Conservation (phyloP, 345 rosid genomes). For the Acer yangbiense region DNA sequence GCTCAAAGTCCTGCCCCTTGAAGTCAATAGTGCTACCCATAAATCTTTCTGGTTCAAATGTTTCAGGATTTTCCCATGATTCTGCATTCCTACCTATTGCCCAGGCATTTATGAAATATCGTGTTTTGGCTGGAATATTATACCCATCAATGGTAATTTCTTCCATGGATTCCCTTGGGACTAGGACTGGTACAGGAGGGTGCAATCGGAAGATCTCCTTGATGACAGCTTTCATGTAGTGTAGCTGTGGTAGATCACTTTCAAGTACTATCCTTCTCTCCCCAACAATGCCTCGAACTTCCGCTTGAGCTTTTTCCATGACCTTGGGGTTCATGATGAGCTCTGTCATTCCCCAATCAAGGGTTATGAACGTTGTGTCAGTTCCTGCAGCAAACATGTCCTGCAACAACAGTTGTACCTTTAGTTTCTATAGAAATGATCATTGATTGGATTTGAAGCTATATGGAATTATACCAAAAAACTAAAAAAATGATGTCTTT, state of each 20-base stretch:
- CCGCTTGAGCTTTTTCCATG: constrained; percentile 43
- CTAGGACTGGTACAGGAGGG: constrained; percentile 53
- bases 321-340: constrained; percentile 37
- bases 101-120: constrained; percentile 38
- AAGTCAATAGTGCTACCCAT: constrained; percentile 42
- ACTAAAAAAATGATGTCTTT: background rate
- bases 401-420: constrained; percentile 22
- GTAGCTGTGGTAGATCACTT: constrained; percentile 42
- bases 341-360: constrained; percentile 52
- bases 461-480: background rate
- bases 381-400: constrained; percentile 50
- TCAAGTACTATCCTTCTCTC: constrained; percentile 36
- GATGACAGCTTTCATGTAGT: constrained; percentile 47
- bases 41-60: constrained; percentile 53
- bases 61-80: constrained; percentile 43
- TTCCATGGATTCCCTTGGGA: constrained; percentile 60
- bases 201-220: constrained; percentile 59
- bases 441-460: background rate
- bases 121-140: constrained; percentile 43
- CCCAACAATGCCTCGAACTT: constrained; percentile 40
- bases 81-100: constrained; percentile 50
- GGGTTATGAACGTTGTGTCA: constrained; percentile 36
- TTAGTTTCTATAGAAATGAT: background rate
- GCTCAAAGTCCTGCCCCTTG: constrained; percentile 50
- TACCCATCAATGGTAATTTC: constrained; percentile 44